Percentiles rank a stretch among this genome's conserved stretches.
Evolutionary conservation across 257 asterid species (phyloP).

Genomic region (Ballota nigra): DNA sequence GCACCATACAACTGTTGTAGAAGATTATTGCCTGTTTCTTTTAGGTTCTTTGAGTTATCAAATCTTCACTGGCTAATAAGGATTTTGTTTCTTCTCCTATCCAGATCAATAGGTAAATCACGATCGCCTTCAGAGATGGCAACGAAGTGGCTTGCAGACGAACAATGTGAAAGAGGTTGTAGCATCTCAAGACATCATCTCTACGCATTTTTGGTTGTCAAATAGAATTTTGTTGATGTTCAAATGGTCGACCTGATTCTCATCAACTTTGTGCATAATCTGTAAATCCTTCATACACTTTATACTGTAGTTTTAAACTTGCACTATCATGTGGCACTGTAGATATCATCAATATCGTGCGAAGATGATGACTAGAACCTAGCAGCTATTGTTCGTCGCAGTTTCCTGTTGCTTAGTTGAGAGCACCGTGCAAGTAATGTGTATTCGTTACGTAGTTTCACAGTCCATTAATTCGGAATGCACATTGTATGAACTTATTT

Average conservation of each 20-base stretch:
- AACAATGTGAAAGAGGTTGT: neutral
- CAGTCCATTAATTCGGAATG: neutral
- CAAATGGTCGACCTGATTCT: conserved; percentile 21
- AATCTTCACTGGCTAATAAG: neutral
- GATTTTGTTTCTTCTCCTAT: conserved; percentile 1
- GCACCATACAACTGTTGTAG: no score
- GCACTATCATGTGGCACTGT: conserved; percentile 8
- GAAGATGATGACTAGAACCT: neutral
- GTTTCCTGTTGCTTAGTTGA: conserved; percentile 1
- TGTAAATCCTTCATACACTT: conserved; percentile 24
- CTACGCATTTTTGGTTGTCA: conserved; percentile 8
- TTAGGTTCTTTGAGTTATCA: neutral
- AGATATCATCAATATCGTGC: neutral
- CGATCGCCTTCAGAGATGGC: neutral
- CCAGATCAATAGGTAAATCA: conserved; percentile 42
- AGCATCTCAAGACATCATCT: conserved; percentile 9
- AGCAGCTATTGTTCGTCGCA: conserved; percentile 3
- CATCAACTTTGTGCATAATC: conserved; percentile 25
- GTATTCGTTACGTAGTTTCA: neutral
- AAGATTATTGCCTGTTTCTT: no score
- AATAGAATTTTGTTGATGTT: conserved; percentile 12
- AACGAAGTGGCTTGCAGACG: conserved; percentile 15
- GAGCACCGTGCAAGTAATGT: conserved; percentile 5
- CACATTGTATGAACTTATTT: neutral
- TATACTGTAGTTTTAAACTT: neutral